Base-by-base conservation (phyloP, 805 yeast genomes). In the Saturnispora bothae region DNA sequence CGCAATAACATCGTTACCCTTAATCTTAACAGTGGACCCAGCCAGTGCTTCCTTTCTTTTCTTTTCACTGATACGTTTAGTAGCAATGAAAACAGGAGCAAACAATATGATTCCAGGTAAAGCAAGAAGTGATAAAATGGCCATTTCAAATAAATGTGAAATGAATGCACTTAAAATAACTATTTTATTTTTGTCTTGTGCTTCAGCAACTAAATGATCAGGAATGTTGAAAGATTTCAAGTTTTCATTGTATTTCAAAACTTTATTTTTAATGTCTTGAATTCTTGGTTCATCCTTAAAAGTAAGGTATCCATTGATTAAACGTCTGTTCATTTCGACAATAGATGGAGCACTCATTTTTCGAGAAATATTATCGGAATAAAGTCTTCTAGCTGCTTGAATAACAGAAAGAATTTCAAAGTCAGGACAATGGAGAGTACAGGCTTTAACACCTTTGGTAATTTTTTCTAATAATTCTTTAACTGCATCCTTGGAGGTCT, bases 1-100 rank as follows among this genome's bases (percentile, higher is more conserved):
- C 2, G 97, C 97, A 43, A 92, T 73, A 19, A 92, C 96, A 58
- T 92, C 98, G 41, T 77, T 80, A 14, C 95, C 98, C 52, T 78
- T 77, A 43, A 92, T 78, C 56, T 92, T 92, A 17, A 92, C 98
- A 0, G 86, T 71, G 0, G 96, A 86, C 6, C 71, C 78, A 9
- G 86, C 88, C 43, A 92, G 66, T 0, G 97, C 98, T 33, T 73
- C 70, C 41, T 60, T 65, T 23, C 89, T 85, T 59, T 88, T 86
- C 42, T 68, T 66, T 31, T 66, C 69, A 8, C 96, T 83, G 37
- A 84, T 81, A 33, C 61, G 62, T 52, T 83, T 83, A 7, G 95
- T 77, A 14, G 82, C 71, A 22, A 83, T 59, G 51, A 92, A 86
- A 2, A 92, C 86, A 0, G 98, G 98, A 1, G 88, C 71, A 56